Evolutionary conservation across 2,329 filamentous ascomycete species (phyloP), one percentile per base, ranked within the genome.

Genomic region (Pyrenochaeta sp.): DNA sequence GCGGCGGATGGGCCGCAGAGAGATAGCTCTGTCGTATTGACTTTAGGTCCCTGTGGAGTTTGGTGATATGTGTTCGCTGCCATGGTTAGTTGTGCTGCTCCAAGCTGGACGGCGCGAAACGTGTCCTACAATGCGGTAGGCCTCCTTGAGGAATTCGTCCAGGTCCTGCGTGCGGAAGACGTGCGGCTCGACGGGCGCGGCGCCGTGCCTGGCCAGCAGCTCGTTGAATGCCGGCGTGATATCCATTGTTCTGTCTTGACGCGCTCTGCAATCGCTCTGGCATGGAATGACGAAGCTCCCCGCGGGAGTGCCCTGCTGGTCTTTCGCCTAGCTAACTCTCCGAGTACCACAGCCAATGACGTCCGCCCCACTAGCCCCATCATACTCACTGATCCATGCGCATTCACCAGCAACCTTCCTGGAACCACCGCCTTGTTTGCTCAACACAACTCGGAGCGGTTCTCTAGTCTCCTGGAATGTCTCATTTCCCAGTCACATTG

Each of bases 131-230:
- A 97, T 96, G 68, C 88, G 84, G 74, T 96, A 94, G 39, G 94
- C 94, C 74, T 97, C 93, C 67, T 93, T 91, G 22, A 97, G 77
- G 68, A 97, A 99, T 61, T 88, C 88, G 68, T 96, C 89, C 36
- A 94, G 81, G 39, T 65, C 61, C 32, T 67, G 65, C 37, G 72
- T 60, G 46, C 67, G 67, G 50, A 72, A 75, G 8, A 63, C 64
- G 48, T 73, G 67, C 41, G 68, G 58, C 73, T 79, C 54, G 9
- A 80, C 77, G 6, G 77, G 73, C 19, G 75, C 74, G 30, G 80
- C 79, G 70, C 82, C 74, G 50, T 82, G 82, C 58, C 79, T 74
- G 61, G 80, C 80, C 17, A 93, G 79, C 32, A 87, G 78, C 67
- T 85, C 77, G 68, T 90, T 85, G 73, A 93, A 87, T 30, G 80